Percentiles rank a stretch among this genome's conserved stretches.
These are phyloP conservation scores for Phytophthora aleatoria DNA, from an alignment of 352 stramenopile genomes.

Conservation along the genomic window DNA sequence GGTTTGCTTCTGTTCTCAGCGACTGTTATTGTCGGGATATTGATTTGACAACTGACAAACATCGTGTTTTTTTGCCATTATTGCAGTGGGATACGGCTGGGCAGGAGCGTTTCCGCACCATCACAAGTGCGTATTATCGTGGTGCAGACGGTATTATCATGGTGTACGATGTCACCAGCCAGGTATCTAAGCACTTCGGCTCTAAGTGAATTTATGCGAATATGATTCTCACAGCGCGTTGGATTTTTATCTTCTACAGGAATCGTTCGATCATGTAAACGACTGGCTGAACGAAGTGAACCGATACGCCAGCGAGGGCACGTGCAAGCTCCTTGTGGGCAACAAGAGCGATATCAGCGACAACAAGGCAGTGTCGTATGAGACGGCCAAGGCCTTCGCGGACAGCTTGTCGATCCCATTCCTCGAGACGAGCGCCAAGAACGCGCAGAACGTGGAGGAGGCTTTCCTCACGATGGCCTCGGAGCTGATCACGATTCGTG, in stretches of 20 bases:
- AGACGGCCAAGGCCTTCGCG: constrained; percentile 97
- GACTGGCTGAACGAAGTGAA: constrained; percentile 99
- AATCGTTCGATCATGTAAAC: constrained; percentile 99
- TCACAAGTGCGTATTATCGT: constrained; percentile 99
- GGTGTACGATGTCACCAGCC: constrained; percentile 99
- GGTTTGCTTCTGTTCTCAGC: background rate
- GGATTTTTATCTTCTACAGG: constrained; percentile 42
- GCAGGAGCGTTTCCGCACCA: constrained; percentile 98
- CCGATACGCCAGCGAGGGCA: constrained; percentile 97
- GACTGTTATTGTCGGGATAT: background rate
- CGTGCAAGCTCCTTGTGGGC: constrained; percentile 99
- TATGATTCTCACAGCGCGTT: background rate
- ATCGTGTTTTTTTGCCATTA: background rate
- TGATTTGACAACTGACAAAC: constrained; percentile 1
- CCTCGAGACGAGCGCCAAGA: constrained; percentile 99
- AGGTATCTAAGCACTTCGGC: constrained; percentile 37
- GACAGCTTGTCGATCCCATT: constrained; percentile 98
- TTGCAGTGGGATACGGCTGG: constrained; percentile 97
- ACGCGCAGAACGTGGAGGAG: constrained; percentile 98
- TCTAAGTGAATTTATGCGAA: background rate
- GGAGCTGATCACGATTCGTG: constrained; percentile 95
- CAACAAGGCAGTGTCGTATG: constrained; percentile 96
- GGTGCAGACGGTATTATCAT: constrained; percentile 98
- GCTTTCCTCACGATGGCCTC: constrained; percentile 99
- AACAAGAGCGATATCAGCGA: constrained; percentile 99